Conservation (phyloP, 148 eudicot species). For the Chenopodium formosanum region DNA sequence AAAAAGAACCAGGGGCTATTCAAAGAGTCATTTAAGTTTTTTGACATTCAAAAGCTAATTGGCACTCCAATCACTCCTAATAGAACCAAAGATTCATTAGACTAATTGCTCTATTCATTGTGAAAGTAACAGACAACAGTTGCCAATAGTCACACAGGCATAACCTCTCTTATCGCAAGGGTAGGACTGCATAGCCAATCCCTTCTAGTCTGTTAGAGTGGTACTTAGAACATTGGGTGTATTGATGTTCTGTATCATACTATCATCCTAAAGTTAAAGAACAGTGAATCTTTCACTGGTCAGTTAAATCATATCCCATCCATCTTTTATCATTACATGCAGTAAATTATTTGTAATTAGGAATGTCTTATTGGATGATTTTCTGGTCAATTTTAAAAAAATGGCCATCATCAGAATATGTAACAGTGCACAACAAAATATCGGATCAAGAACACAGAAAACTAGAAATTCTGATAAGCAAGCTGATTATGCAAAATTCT, state of each 20-base stretch:
- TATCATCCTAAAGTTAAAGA: background rate
- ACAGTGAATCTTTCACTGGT: background rate
- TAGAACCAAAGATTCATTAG: background rate
- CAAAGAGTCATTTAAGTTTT: background rate
- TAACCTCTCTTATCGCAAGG: background rate
- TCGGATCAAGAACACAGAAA: constrained; percentile 1
- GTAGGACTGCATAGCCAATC: too few relatives aligned
- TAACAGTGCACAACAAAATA: constrained; percentile 2
- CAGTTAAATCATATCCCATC: background rate
- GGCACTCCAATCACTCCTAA: background rate
- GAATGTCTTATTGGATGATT: background rate
- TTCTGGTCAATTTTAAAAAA: background rate
- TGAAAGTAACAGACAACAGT: background rate
- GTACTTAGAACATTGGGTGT: too few relatives aligned
- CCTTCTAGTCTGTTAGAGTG: too few relatives aligned
- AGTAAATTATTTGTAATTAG: background rate
- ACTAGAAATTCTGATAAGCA: constrained; percentile 3
- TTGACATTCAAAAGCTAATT: background rate
- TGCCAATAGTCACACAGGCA: background rate
- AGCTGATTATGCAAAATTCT: background rate
- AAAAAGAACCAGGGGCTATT: background rate
- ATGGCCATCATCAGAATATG: background rate
- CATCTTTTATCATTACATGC: background rate
- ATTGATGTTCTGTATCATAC: background rate
- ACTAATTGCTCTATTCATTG: background rate